Percentiles rank a stretch among this genome's conserved stretches.
phyloP scores from a whole-genome alignment of 805 yeast species.

The Candida saitoana region DNA sequence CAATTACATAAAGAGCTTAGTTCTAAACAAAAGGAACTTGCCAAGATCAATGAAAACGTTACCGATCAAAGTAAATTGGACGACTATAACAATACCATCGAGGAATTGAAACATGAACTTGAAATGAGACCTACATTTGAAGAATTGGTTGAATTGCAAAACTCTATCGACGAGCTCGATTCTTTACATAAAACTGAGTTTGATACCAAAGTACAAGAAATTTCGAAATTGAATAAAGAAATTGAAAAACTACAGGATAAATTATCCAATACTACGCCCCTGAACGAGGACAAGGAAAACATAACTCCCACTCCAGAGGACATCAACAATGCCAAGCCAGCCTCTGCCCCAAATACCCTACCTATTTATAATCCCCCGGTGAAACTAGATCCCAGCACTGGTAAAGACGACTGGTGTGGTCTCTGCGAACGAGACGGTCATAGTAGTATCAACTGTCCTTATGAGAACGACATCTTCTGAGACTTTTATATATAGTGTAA shows the following conservation, averaged over 20 bases:
- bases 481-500: not conserved
- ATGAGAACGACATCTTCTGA: slow-evolving; percentile 57
- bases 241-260: slow-evolving; percentile 21
- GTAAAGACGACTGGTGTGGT: slow-evolving; percentile 84
- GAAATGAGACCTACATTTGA: slow-evolving; percentile 38
- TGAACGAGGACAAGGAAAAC: slow-evolving; percentile 1
- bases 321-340: not conserved
- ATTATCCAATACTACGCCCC: slow-evolving; percentile 14
- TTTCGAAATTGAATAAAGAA: slow-evolving; percentile 17
- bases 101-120: slow-evolving; percentile 28
- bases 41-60: not conserved
- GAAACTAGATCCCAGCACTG: slow-evolving; percentile 62
- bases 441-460: slow-evolving; percentile 83
- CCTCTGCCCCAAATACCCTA: slow-evolving; percentile 12
- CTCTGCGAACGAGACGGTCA: slow-evolving; percentile 90
- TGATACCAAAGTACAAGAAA: slow-evolving; percentile 21
- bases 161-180: slow-evolving; percentile 40
- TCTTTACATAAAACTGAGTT: slow-evolving; percentile 33
- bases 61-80: not conserved
- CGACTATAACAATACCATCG: slow-evolving; percentile 15
- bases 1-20: not conserved
- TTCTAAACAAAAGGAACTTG: not conserved
- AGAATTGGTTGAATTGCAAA: slow-evolving; percentile 41
- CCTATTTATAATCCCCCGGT: slow-evolving; percentile 49
- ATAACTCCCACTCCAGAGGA: not conserved